Evolutionary conservation across 345 rosid species (phyloP).

Genomic region (Cardamine occulta): DNA sequence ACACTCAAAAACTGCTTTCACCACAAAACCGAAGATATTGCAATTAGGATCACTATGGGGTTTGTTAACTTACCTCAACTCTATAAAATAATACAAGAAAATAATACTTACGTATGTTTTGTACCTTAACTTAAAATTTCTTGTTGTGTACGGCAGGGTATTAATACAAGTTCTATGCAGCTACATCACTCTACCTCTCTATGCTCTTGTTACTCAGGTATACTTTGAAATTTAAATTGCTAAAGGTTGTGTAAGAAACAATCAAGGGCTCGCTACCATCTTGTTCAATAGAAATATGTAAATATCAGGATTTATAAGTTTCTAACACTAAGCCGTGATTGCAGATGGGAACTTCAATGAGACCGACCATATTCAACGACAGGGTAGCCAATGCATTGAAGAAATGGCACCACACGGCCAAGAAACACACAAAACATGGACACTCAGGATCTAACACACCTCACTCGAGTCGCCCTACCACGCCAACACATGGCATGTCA

Average conservation of each 20-base stretch:
- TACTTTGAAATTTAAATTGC: background rate
- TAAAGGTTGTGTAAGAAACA: background rate
- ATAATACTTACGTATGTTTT: background rate
- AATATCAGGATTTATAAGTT: background rate
- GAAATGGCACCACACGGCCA: constrained; percentile 80
- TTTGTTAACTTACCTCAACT: constrained; percentile 43
- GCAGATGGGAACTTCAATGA: constrained; percentile 95
- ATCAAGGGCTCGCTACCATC: background rate
- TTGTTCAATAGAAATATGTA: background rate
- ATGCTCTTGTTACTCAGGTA: constrained; percentile 96
- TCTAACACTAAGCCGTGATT: constrained; percentile 19
- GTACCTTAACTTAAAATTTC: background rate
- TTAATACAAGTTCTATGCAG: constrained; percentile 83
- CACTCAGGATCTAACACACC: constrained; percentile 62
- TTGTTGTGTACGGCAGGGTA: constrained; percentile 54
- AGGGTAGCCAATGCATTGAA: constrained; percentile 73
- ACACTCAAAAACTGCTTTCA: constrained; percentile 64
- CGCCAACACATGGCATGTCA: constrained; percentile 71
- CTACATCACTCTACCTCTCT: constrained; percentile 93
- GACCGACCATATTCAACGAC: constrained; percentile 80
- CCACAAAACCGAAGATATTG: constrained; percentile 49
- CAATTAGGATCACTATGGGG: constrained; percentile 84
- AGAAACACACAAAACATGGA: constrained; percentile 66
- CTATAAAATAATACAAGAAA: background rate
- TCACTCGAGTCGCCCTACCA: constrained; percentile 64